A percentile compares a stretch with the other conserved stretches of the same genome.
These are phyloP conservation scores for Mrakia blollopis DNA, from an alignment of 768 basidiomycete genomes.

Conservation along the genomic window DNA sequence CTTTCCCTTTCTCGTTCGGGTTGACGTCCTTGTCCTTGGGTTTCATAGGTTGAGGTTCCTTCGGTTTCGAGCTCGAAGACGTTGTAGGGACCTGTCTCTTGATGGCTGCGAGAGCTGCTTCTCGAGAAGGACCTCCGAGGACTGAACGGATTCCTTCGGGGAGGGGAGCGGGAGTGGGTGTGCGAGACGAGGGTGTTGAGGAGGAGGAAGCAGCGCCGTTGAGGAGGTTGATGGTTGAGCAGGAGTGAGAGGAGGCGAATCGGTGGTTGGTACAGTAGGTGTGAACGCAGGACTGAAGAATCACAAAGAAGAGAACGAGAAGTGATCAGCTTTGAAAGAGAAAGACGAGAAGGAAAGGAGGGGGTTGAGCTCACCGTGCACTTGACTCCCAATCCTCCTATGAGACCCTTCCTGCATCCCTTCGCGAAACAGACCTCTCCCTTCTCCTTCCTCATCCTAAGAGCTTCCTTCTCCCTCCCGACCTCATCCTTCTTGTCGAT, in stretches of 20 bases:
- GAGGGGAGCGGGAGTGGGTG: not conserved
- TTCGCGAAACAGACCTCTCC: slow-evolving; percentile 67
- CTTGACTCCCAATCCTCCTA: slow-evolving; percentile 42
- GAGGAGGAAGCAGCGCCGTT: slow-evolving; percentile 47
- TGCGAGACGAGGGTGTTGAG: slow-evolving; percentile 32
- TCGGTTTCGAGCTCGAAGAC: slow-evolving; percentile 54
- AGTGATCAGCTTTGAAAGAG: slow-evolving; percentile 1
- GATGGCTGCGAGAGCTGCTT: slow-evolving; percentile 27
- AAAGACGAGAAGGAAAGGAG: not conserved
- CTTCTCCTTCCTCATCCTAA: slow-evolving; percentile 35
- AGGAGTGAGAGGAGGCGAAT: slow-evolving; percentile 64
- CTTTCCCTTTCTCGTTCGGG: slow-evolving; percentile 22
- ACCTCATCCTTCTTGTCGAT: slow-evolving; percentile 57
- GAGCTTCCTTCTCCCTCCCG: slow-evolving; percentile 61
- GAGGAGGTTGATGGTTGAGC: slow-evolving; percentile 25
- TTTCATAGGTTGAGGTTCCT: slow-evolving; percentile 9
- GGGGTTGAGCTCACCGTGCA: slow-evolving; percentile 59
- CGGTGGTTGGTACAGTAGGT: slow-evolving; percentile 76
- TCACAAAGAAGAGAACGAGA: not conserved
- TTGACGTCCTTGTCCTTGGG: slow-evolving; percentile 21
- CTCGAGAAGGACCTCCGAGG: slow-evolving; percentile 14
- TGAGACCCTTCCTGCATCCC: slow-evolving; percentile 39
- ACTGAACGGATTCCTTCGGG: slow-evolving; percentile 27
- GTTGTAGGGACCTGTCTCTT: slow-evolving; percentile 40
- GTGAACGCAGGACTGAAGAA: slow-evolving; percentile 59